Evolutionary conservation across 2,329 filamentous ascomycete species (phyloP), one percentile per base, ranked within the genome.

Genomic region (Diaporthe citriasiana): DNA sequence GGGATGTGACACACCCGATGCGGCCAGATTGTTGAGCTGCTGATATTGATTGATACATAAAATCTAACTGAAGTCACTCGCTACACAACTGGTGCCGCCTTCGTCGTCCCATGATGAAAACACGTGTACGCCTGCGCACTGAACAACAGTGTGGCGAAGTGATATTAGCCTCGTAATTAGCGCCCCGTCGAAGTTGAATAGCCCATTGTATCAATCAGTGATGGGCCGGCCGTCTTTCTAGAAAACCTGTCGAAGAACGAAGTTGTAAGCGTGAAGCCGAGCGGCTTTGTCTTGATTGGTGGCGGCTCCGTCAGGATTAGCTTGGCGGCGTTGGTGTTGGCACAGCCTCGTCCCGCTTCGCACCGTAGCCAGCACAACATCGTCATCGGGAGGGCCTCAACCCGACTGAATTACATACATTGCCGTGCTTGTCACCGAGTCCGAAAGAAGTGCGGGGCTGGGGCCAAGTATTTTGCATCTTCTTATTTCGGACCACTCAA

Each of bases 61-160:
- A 71, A 74, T 66, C 50, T 27, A 59, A 71, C 68, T 42, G 7
- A 56, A 74, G 72, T 74, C 72, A 22, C 68, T 74, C 72, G 27
- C 53, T 74, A 19, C 45, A 66, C 10, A 10, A 10, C 8, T 25
- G 42, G 6, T n/a, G 17, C n/a, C 4, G 7, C 53, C 40, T 8
- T 19, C 15, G 7, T 30, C 6, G 7, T 22, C 30, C 22, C 25
- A 4, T 47, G n/a, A 19, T 51, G 30, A 19, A 38, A 9, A 13
- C 27, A 45, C 15, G 17, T 30, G 50, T 56, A 17, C 19, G 47
- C 13, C 35, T 55, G 15, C 45, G 60, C 45, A 7, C 30, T 19
- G 22, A 8, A 66, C 45, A 40, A 40, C 1, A 7, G 45, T 25
- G 45, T 38, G 63, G 63, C 63, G 12, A 13, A 40, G 30, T 68